Conservation (phyloP, 768 basidiomycete species). For the Tulasnella sp. region DNA sequence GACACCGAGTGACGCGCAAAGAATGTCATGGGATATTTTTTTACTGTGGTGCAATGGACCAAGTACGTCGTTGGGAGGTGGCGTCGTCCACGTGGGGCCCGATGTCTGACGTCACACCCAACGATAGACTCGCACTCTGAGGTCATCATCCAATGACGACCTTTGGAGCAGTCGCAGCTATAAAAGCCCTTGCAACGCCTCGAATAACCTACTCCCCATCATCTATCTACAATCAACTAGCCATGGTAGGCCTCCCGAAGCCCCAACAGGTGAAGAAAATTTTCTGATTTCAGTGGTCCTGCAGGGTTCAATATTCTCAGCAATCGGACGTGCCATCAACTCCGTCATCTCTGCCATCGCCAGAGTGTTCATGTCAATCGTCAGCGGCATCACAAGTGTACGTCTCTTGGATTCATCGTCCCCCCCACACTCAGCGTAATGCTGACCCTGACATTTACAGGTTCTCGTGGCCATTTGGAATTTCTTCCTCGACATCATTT, state of each 20-base stretch:
- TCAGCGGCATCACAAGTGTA: constrained; percentile 28
- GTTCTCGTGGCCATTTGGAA: constrained; percentile 28
- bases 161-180: neutral
- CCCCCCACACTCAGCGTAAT: neutral
- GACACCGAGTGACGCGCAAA: neutral
- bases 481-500: constrained; percentile 30
- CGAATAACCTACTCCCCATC: neutral
- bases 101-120: neutral
- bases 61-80: neutral
- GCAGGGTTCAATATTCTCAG: constrained; percentile 30
- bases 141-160: neutral
- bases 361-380: constrained; percentile 28
- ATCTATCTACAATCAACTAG: neutral
- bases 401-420: neutral
- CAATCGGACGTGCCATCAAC: constrained; percentile 31
- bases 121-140: neutral
- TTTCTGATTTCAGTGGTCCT: neutral
- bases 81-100: neutral
- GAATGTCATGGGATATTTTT: neutral
- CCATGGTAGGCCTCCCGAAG: neutral
- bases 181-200: neutral
- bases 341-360: constrained; percentile 31
- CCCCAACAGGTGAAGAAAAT: neutral
- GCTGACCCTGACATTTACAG: neutral
- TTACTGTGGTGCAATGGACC: neutral